Evolutionary conservation across 257 asterid species (phyloP).

Genomic region (Sherardia arvensis): DNA sequence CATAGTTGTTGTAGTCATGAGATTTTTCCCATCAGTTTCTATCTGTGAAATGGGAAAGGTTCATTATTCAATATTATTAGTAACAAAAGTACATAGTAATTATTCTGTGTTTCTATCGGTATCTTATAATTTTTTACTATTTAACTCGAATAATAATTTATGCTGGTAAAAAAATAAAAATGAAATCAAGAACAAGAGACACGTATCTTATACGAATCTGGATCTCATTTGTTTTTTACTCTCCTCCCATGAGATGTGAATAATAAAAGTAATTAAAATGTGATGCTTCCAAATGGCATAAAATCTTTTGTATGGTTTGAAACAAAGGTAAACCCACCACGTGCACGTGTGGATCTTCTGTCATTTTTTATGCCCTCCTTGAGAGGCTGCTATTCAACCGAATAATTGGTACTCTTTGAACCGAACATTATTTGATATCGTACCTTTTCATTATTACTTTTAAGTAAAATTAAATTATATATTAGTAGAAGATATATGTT

Average conservation of each 20-base stretch:
- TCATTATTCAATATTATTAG: slow-evolving; percentile 6
- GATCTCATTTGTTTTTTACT: neutral
- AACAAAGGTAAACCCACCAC: slow-evolving; percentile 4
- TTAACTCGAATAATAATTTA: neutral
- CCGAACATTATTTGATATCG: too few species aligned
- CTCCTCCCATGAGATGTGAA: neutral
- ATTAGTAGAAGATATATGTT: too few species aligned
- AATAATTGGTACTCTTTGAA: too few species aligned
- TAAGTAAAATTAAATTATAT: too few species aligned
- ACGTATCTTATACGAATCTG: neutral
- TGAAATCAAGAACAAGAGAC: neutral
- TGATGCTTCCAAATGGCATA: slow-evolving; percentile 11
- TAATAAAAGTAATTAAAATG: slow-evolving; percentile 3
- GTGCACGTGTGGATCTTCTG: slow-evolving; percentile 8
- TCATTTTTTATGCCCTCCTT: neutral
- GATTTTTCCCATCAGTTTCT: slow-evolving; percentile 1
- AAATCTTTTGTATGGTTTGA: neutral
- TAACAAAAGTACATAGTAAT: slow-evolving; percentile 2
- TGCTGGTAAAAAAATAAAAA: neutral
- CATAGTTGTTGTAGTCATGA: slow-evolving; percentile 8
- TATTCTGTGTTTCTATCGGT: neutral
- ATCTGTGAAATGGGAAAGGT: neutral
- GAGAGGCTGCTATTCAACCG: neutral
- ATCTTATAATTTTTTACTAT: too few species aligned
- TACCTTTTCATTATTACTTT: too few species aligned